Evolutionary conservation across 1,139 yeast species (phyloP).

Genomic region (Pneumocystis sp.): DNA sequence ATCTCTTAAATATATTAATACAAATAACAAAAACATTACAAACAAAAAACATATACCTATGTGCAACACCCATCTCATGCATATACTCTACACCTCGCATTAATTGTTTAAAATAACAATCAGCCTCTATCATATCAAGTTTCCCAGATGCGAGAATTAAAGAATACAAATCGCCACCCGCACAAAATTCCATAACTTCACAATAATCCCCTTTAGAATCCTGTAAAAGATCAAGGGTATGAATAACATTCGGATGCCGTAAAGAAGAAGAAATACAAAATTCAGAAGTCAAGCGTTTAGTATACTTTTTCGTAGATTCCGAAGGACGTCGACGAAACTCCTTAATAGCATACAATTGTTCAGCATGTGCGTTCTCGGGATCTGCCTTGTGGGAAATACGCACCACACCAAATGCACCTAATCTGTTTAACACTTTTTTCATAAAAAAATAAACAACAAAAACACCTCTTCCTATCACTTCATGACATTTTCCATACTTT

Average conservation of each 20-base stretch:
- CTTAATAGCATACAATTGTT: slow-evolving; percentile 61
- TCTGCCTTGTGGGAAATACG: slow-evolving; percentile 49
- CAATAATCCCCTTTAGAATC: slow-evolving; percentile 88
- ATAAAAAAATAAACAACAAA: not conserved
- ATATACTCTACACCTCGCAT: slow-evolving; percentile 83
- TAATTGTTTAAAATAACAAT: slow-evolving; percentile 85
- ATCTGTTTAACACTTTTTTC: not conserved
- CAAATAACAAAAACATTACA: not conserved
- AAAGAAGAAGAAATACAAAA: slow-evolving; percentile 73
- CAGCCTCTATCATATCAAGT: slow-evolving; percentile 75
- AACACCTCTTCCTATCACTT: slow-evolving; percentile 53
- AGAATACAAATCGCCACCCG: slow-evolving; percentile 31
- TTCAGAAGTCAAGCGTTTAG: slow-evolving; percentile 65
- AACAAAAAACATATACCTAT: slow-evolving; percentile 20
- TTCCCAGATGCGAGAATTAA: slow-evolving; percentile 67
- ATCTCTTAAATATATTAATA: slow-evolving; percentile 35
- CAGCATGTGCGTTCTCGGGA: slow-evolving; percentile 27
- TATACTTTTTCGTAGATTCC: slow-evolving; percentile 46
- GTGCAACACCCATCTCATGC: slow-evolving; percentile 97
- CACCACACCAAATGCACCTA: slow-evolving; percentile 59
- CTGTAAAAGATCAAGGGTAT: slow-evolving; percentile 70
- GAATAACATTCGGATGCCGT: slow-evolving; percentile 66
- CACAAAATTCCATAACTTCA: slow-evolving; percentile 40
- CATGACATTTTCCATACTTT: slow-evolving; percentile 67
- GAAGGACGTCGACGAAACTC: slow-evolving; percentile 48